Evolutionary conservation across 768 basidiomycete genomes (phyloP), one percentile per base, ranked within the genome.

Genomic region (Boletus rubropictus): DNA sequence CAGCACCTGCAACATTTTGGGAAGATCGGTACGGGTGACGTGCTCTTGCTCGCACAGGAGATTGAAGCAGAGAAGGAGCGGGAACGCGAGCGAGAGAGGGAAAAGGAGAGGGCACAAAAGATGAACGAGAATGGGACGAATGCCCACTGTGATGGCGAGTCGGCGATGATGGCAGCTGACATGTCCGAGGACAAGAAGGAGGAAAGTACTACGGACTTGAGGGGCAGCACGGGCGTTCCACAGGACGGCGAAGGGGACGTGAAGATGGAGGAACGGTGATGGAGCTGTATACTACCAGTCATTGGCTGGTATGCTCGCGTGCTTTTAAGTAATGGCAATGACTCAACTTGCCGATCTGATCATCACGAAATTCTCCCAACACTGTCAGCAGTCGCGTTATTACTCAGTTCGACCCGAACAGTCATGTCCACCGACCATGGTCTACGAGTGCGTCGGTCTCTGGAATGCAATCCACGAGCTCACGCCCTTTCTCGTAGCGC

Each of bases 1-100:
- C 75, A 76, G 49, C 70, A 90, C 63, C 62, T 90, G 33, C 79
- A 82, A 51, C 81, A 88, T 55, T 91, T 92, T 53, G 77, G 81
- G n/a, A 84, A 80, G 69, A 89, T 90, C 50, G 87, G 86, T 15
- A 81, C 80, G 6, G 88, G 86, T 7, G 87, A 91, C 51, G 69
- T 93, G 50, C 74, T 75, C 40, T 55, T 72, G 15, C 73, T 75
- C 18, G 53, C 60, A 14, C 55, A 62, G 20, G 63, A 65, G 51
- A 67, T 72, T n/a, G 69, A 71, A 7, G 48, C 57, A 20, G 68
- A 71, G 24, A 66, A 59, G 42, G 66, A 71, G 36, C 59, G 62
- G 7, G 67, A 75, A 52, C 60, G 66, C 18, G 74, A 72, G 53
- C 56, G 62, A 39, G 67, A 67, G 61, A 54, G 37, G 60, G 67